Conservation (phyloP, 805 yeast species). For the Candida nemodendra region DNA sequence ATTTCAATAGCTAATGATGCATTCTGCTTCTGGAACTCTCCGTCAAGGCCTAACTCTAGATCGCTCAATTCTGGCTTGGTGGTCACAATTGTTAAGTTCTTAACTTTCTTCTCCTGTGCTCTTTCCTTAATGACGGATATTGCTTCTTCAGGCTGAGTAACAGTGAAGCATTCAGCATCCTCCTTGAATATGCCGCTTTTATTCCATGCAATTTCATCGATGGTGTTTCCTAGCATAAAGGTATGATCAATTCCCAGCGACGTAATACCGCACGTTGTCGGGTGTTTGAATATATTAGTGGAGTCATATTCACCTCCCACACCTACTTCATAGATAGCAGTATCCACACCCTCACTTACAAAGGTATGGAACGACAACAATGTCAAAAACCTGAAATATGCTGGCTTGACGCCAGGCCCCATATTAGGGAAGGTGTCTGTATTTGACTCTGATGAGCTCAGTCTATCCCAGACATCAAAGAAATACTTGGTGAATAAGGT, state of each 20-base stretch:
- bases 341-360: conserved; percentile 81
- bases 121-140: conserved; percentile 57
- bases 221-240: conserved; percentile 78
- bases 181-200: conserved; percentile 89
- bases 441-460: conserved; percentile 54
- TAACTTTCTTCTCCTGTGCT: conserved; percentile 60
- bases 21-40: conserved; percentile 79
- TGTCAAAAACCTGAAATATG: conserved; percentile 89
- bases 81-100: conserved; percentile 52
- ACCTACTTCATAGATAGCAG: conserved; percentile 96
- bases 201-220: conserved; percentile 92
- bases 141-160: conserved; percentile 52
- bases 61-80: conserved; percentile 38
- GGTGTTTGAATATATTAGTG: conserved; percentile 80
- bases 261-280: conserved; percentile 82
- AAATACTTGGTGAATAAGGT: conserved; percentile 82
- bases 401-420: conserved; percentile 74
- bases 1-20: conserved; percentile 85
- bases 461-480: conserved; percentile 89
- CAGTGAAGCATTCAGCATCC: conserved; percentile 65
- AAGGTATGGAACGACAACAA: conserved; percentile 89
- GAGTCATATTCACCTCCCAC: conserved; percentile 98
- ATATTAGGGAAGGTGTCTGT: conserved; percentile 66
- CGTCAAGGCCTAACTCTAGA: conserved; percentile 70
- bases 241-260: conserved; percentile 92